Base-by-base conservation (phyloP, 73 alveolate genomes). In the Urostyla sp. region DNA sequence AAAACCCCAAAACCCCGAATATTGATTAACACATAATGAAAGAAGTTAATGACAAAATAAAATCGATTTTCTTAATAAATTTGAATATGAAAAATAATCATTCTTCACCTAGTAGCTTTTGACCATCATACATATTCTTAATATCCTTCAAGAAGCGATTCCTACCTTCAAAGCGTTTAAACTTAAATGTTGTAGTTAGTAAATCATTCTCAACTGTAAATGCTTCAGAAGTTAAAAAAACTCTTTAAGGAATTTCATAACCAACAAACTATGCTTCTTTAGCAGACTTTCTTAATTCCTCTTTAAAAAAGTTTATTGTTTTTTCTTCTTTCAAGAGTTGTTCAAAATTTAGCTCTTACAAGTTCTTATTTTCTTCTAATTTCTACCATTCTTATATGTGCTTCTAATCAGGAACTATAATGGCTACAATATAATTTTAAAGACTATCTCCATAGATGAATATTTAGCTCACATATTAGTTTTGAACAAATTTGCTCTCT, bases 361-460 rank as follows among this genome's bases (percentile, higher is more conserved):
- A n/a, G n/a, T n/a, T n/a, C n/a, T n/a, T n/a, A n/a, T n/a, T n/a
- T n/a, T n/a, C n/a, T n/a, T n/a, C n/a, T n/a, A n/a, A n/a, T n/a
- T 8, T 40, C 15, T 43, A 77, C 85, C 84, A 84, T 40, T 50
- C 92, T 96, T 36, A 59, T 76, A 40, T 87, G 49, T 53, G 67
- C 21, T 75, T 82, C 30, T 83, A 63, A 57, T 94, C 97, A 30
- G 98, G 98, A 1, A 97, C 97, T 53, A 96, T 77, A 45, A 97
- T 74, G 48, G 96, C 91, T 4, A 97, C 97, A 28, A 97, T 87
- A 74, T 82, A 75, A 77, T 89, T 60, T 72, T 93, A 76, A 36
- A 85, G 89, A 28, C 97, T 82, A 82, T 97, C 99, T 16, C 99
- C 99, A 87, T 97, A 93, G 2, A 97, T 97, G 63, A 95, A 94